These are phyloP conservation scores for Leishmania aethiopica DNA, from an alignment of 208 protist genomes.

Conservation along the genomic window DNA sequence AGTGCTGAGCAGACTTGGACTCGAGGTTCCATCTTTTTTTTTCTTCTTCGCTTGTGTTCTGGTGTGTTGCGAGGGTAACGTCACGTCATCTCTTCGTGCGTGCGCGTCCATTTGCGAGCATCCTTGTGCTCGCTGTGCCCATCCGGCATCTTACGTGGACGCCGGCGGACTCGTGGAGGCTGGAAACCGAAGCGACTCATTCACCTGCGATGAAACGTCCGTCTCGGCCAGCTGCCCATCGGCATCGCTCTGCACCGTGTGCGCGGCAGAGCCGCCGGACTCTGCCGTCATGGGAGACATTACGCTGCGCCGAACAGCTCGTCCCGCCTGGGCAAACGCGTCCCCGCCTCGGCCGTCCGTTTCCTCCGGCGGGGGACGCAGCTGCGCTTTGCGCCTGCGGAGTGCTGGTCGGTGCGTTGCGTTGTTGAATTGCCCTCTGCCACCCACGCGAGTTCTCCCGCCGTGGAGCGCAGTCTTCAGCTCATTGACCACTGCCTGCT, in stretches of 20 bases:
- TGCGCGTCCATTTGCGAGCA: not conserved
- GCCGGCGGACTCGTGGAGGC: not conserved
- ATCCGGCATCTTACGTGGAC: not conserved
- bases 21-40: not conserved
- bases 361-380: constrained; percentile 1
- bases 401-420: not conserved
- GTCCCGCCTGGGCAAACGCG: too few species aligned
- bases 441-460: too few species aligned
- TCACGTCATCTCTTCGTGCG: not conserved
- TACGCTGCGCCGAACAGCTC: not conserved
- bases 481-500: constrained; percentile 48
- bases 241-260: constrained; percentile 7
- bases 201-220: constrained; percentile 21
- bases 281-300: constrained; percentile 29
- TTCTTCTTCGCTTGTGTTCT: not conserved
- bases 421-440: not conserved
- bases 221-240: constrained; percentile 28
- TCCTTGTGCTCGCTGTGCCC: not conserved
- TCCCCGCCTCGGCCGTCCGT: too few species aligned
- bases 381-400: constrained; percentile 6
- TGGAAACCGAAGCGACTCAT: not conserved
- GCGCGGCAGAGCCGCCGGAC: constrained; percentile 7
- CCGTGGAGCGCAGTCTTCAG: constrained; percentile 26
- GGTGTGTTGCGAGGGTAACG: not conserved
- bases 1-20: not conserved